Conservation (phyloP, 1,139 yeast species). For the Debaryomycetaceae sp. region DNA sequence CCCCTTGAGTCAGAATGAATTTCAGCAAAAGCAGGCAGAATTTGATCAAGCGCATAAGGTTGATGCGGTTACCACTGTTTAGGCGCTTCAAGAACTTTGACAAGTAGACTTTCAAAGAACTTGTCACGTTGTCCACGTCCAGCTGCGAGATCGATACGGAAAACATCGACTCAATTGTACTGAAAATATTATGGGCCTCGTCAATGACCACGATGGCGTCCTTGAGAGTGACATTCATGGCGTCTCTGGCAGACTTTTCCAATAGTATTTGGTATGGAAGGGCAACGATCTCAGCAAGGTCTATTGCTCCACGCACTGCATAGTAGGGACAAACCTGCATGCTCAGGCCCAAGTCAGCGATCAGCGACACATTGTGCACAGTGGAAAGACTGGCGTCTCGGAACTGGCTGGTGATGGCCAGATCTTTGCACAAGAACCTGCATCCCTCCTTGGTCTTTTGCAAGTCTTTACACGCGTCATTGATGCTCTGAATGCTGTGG, state of each 20-base stretch:
- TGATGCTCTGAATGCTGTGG: conserved; percentile 45
- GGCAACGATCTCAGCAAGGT: conserved; percentile 61
- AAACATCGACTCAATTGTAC: conserved; percentile 60
- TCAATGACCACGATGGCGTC: conserved; percentile 71
- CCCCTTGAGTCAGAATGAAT: conserved; percentile 25
- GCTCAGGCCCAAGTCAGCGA: conserved; percentile 48
- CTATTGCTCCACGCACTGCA: conserved; percentile 48
- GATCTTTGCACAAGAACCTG: conserved; percentile 33
- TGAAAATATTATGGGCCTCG: conserved; percentile 86
- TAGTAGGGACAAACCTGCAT: conserved; percentile 75
- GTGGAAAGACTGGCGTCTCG: conserved; percentile 50
- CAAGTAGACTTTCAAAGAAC: conserved; percentile 44
- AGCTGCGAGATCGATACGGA: conserved; percentile 45
- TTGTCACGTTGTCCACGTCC: conserved; percentile 36
- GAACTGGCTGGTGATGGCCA: conserved; percentile 31
- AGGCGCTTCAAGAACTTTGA: conserved; percentile 50
- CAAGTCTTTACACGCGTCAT: conserved; percentile 74
- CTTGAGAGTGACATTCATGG: conserved; percentile 47
- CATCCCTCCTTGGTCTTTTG: conserved; percentile 44
- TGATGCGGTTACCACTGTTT: conserved; percentile 65
- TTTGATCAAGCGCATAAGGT: conserved; percentile 53
- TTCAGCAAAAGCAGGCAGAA: conserved; percentile 40
- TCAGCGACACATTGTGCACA: conserved; percentile 76
- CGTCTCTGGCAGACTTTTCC: conserved; percentile 51
- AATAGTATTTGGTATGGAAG: conserved; percentile 78